A percentile compares a stretch with the other conserved stretches of the same genome.
Conservation (phyloP, 805 yeast species). For the Blastobotrys chiropterorum region DNA sequence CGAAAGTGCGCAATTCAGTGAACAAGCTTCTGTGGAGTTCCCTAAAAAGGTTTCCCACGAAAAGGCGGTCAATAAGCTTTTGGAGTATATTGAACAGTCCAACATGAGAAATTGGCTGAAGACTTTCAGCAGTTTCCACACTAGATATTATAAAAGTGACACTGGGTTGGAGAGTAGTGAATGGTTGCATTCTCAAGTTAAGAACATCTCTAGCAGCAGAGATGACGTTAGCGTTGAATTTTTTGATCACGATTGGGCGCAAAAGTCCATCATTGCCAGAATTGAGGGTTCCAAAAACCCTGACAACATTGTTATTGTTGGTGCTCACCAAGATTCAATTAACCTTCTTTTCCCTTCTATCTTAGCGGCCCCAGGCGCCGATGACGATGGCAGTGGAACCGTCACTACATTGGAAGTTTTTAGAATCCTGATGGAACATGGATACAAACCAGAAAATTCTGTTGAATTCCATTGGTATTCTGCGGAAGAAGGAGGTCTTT, state of each 20-base stretch:
- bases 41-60: constrained; percentile 42
- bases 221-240: constrained; percentile 40
- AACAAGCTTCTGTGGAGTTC: constrained; percentile 36
- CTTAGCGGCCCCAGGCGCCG: constrained; percentile 86
- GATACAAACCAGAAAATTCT: constrained; percentile 57
- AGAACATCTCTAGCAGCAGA: constrained; percentile 27
- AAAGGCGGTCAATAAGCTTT: constrained; percentile 37
- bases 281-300: constrained; percentile 36
- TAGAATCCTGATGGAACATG: constrained; percentile 46
- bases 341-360: constrained; percentile 65
- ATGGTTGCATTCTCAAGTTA: constrained; percentile 56
- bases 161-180: constrained; percentile 64
- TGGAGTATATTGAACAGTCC: constrained; percentile 40
- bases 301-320: constrained; percentile 60
- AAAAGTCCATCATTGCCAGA: constrained; percentile 64
- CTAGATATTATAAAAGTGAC: constrained; percentile 69
- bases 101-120: constrained; percentile 50
- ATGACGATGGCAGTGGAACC: constrained; percentile 89
- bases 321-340: constrained; percentile 85
- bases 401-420: constrained; percentile 72
- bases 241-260: constrained; percentile 70
- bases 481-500: constrained; percentile 89
- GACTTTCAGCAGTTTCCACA: constrained; percentile 60
- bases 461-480: constrained; percentile 91
- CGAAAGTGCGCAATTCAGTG: background rate